Evolutionary conservation across 2,329 filamentous ascomycete species (phyloP).

Genomic region (Aspergillus sp.): DNA sequence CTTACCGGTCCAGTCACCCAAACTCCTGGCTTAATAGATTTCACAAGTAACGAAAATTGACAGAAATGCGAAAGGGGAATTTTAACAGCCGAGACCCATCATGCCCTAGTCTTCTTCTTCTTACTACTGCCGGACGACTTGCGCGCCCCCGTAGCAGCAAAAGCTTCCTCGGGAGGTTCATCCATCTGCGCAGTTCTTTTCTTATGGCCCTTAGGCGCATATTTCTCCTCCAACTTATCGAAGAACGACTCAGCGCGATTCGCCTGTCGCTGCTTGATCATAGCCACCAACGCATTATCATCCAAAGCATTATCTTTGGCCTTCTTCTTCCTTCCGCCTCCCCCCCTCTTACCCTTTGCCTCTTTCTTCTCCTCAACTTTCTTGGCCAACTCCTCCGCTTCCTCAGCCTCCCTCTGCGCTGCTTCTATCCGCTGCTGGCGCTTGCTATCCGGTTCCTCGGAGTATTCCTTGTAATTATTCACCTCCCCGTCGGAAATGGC

Average conservation of each 20-base stretch:
- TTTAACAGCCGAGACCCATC: background rate
- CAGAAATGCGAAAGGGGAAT: slow-evolving; percentile 1
- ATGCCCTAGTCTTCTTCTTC: slow-evolving; percentile 26
- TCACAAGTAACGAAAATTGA: slow-evolving; percentile 5
- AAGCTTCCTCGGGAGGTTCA: slow-evolving; percentile 59
- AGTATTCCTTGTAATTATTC: slow-evolving; percentile 60
- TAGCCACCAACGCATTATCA: slow-evolving; percentile 53
- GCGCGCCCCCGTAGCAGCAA: slow-evolving; percentile 36
- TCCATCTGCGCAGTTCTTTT: slow-evolving; percentile 39
- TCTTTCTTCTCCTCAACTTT: slow-evolving; percentile 68
- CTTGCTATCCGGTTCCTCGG: slow-evolving; percentile 62
- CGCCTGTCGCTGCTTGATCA: slow-evolving; percentile 68
- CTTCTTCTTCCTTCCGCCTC: slow-evolving; percentile 19
- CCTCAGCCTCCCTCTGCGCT: slow-evolving; percentile 60
- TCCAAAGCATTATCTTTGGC: slow-evolving; percentile 31
- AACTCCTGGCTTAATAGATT: slow-evolving; percentile 6
- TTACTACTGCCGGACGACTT: slow-evolving; percentile 30
- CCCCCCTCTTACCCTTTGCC: slow-evolving; percentile 42
- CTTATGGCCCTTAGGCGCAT: slow-evolving; percentile 43
- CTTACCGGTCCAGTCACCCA: background rate
- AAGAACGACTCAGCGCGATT: slow-evolving; percentile 58
- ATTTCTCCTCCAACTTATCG: slow-evolving; percentile 70
- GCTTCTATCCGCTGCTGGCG: slow-evolving; percentile 53
- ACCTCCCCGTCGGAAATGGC: slow-evolving; percentile 69
- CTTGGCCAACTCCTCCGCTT: slow-evolving; percentile 69